A percentile compares a stretch with the other conserved stretches of the same genome.
Conservation (phyloP, 2,329 filamentous ascomycete genomes). For the Falciphora oryzae region DNA sequence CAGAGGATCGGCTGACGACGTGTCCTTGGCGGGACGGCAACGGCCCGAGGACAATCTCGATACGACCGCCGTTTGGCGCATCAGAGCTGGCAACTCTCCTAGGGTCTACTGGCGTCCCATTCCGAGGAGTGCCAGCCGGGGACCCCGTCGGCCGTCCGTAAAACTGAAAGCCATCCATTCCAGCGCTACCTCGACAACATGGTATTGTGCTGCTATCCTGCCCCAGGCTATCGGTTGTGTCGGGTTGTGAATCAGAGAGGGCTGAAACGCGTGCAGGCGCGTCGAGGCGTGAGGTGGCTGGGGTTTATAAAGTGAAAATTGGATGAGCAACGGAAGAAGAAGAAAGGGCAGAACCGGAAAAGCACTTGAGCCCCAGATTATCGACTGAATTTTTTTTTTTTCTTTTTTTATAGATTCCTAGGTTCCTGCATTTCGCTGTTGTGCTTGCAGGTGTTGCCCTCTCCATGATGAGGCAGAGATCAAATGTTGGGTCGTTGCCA, state of each 20-base stretch:
- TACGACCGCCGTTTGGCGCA: background rate
- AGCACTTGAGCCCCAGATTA: background rate
- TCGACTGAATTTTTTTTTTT: background rate
- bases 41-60: background rate
- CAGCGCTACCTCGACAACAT: background rate
- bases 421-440: background rate
- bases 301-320: background rate
- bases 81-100: background rate
- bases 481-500: too few species aligned
- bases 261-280: background rate
- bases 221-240: background rate
- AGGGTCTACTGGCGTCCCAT: background rate
- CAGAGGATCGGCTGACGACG: background rate
- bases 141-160: background rate
- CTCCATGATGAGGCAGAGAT: too few species aligned
- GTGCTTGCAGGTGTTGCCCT: too few species aligned
- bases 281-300: background rate
- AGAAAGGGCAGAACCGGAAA: background rate
- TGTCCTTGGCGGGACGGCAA: background rate
- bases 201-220: background rate
- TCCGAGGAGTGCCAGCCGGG: background rate
- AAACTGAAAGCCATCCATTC: slow-evolving; percentile 2
- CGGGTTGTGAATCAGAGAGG: background rate
- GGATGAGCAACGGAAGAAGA: background rate
- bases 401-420: background rate